phyloP scores from a whole-genome alignment of 139 green algal genomes.

The Yamagishiella unicocca region DNA sequence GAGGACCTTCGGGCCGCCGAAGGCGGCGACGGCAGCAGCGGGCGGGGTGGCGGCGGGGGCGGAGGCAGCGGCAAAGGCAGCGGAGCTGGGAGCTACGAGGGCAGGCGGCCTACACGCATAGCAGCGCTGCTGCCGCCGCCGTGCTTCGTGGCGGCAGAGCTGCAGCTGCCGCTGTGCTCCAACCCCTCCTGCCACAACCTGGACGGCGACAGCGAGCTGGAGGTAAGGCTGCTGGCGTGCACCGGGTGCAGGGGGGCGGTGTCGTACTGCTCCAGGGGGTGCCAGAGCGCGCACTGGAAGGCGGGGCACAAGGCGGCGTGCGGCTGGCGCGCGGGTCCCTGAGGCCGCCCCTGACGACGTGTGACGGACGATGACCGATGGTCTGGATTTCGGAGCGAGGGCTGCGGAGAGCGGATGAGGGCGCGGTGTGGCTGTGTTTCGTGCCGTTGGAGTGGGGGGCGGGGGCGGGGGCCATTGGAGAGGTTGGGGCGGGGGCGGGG shows the following conservation, averaged over 20 bases:
- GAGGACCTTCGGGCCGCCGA: too few relatives aligned
- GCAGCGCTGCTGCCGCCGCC: not conserved
- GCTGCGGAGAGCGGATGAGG: too few relatives aligned
- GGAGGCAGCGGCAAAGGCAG: too few relatives aligned
- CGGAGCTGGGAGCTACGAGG: not conserved
- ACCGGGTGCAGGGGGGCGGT: not conserved
- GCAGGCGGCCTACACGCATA: not conserved
- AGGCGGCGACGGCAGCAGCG: too few relatives aligned
- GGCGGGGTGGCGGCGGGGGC: too few relatives aligned
- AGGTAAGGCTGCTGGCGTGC: not conserved
- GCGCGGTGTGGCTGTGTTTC: too few relatives aligned
- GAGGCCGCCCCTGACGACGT: not conserved
- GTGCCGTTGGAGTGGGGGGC: too few relatives aligned
- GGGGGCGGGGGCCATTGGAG: too few relatives aligned
- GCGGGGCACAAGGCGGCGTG: not conserved
- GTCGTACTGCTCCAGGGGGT: not conserved
- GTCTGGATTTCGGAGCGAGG: too few relatives aligned
- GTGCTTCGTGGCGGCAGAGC: not conserved
- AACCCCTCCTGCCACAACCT: not conserved
- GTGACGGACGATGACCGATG: not conserved
- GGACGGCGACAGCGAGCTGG: not conserved
- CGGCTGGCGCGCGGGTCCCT: not conserved
- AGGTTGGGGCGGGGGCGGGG: too few relatives aligned
- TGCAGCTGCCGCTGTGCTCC: not conserved
- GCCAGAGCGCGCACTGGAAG: not conserved